These are phyloP conservation scores for Aspergillus intermedius DNA, from an alignment of 2,329 filamentous ascomycete genomes.

Conservation along the genomic window DNA sequence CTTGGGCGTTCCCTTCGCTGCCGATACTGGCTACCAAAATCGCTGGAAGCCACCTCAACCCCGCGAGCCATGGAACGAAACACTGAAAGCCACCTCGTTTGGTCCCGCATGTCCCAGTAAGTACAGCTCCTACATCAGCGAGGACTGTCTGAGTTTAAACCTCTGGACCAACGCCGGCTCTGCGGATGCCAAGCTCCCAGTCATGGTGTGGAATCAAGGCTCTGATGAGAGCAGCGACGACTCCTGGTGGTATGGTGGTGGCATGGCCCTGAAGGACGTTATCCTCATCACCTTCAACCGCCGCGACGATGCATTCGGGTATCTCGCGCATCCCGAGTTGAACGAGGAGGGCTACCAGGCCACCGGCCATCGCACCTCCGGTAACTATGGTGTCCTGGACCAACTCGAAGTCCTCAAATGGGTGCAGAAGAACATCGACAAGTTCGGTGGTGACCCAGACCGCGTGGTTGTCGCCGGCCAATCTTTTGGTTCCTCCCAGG, in stretches of 20 bases:
- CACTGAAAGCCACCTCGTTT: constrained; percentile 14
- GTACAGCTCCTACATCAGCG: constrained; percentile 15
- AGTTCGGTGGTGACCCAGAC: constrained; percentile 48
- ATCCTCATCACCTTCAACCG: constrained; percentile 24
- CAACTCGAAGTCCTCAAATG: constrained; percentile 52
- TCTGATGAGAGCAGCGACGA: constrained; percentile 21
- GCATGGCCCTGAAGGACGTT: constrained; percentile 23
- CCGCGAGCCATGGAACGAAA: constrained; percentile 16
- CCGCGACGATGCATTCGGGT: constrained; percentile 23
- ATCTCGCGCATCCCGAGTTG: constrained; percentile 20
- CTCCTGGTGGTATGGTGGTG: constrained; percentile 21
- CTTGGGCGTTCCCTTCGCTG: constrained; percentile 19
- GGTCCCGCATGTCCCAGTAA: constrained; percentile 17
- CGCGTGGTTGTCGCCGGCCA: constrained; percentile 39
- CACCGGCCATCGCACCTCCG: constrained; percentile 20
- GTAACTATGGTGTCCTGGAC: constrained; percentile 41
- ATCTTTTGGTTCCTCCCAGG: constrained; percentile 24
- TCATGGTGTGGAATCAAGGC: constrained; percentile 26
- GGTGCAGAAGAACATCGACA: constrained; percentile 46
- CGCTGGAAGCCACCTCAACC: constrained; percentile 21
- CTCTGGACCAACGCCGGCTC: constrained; percentile 22
- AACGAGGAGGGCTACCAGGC: constrained; percentile 15
- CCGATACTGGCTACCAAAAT: constrained; percentile 22
- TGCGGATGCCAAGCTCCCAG: constrained; percentile 17
- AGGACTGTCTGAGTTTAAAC: constrained; percentile 30